Evolutionary conservation across 73 alveolate genomes (phyloP).

Genomic region (Tetrahymena thermophila): DNA sequence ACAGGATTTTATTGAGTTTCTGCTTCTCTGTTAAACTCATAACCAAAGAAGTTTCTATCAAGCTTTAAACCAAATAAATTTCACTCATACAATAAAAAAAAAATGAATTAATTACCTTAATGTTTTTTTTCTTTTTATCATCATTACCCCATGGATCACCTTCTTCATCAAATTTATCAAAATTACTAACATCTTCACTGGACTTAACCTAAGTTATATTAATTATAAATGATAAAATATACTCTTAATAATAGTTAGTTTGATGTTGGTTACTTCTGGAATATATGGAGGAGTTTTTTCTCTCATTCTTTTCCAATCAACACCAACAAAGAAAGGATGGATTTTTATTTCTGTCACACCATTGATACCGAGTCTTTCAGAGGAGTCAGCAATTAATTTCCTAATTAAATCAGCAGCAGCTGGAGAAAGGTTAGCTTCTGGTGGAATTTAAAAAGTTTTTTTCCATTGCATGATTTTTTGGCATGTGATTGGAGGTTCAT

Average conservation of each 20-base stretch:
- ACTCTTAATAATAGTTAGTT: neutral
- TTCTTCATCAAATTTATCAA: slow-evolving; percentile 77
- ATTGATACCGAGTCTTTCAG: slow-evolving; percentile 58
- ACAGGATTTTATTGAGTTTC: neutral
- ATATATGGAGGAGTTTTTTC: slow-evolving; percentile 65
- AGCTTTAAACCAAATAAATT: slow-evolving; percentile 25
- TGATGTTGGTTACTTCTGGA: slow-evolving; percentile 46
- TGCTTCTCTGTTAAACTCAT: neutral
- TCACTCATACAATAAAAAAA: slow-evolving; percentile 48
- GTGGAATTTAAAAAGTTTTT: slow-evolving; percentile 61
- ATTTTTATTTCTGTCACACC: slow-evolving; percentile 71
- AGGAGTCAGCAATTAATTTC: slow-evolving; percentile 55
- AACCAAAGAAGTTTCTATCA: slow-evolving; percentile 27
- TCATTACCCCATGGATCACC: slow-evolving; percentile 56
- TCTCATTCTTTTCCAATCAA: slow-evolving; percentile 69
- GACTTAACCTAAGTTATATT: neutral
- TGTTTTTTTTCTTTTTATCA: slow-evolving; percentile 57
- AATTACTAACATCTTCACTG: slow-evolving; percentile 67
- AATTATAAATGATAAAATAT: neutral
- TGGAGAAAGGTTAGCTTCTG: slow-evolving; percentile 57
- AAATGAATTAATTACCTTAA: slow-evolving; percentile 51
- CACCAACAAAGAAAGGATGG: slow-evolving; percentile 75
- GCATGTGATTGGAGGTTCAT: slow-evolving; percentile 66
- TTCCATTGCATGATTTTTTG: slow-evolving; percentile 73
- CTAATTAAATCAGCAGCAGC: slow-evolving; percentile 65